Conservation (phyloP, 2,329 filamentous ascomycete species). For the Atkinsonella texensis region DNA sequence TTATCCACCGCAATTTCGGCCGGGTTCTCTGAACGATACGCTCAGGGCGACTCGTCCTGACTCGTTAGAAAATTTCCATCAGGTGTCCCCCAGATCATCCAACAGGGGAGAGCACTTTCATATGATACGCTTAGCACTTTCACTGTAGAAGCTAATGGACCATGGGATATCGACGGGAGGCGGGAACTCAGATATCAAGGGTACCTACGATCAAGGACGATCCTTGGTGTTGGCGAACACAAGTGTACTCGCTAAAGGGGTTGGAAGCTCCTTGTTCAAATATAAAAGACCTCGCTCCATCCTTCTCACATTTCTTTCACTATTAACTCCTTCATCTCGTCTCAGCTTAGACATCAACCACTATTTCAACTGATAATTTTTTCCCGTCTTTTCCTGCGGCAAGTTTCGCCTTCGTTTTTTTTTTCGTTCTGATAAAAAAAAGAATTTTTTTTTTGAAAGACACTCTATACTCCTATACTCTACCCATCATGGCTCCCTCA, state of each 20-base stretch:
- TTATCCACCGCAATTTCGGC: conserved; percentile 13
- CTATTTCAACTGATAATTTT: too few relatives aligned
- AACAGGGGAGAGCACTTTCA: not conserved
- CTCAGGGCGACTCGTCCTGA: not conserved
- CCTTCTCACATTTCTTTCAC: not conserved
- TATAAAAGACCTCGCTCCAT: conserved; percentile 3
- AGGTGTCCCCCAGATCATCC: not conserved
- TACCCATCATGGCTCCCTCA: conserved; percentile 22
- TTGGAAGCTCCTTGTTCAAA: not conserved
- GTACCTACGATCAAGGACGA: not conserved
- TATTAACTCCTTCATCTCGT: not conserved
- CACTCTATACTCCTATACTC: not conserved
- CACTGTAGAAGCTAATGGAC: not conserved
- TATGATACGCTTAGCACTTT: not conserved
- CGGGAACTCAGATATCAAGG: not conserved
- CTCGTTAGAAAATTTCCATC: not conserved
- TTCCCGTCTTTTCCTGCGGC: not conserved
- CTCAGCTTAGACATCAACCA: not conserved
- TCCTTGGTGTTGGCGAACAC: not conserved
- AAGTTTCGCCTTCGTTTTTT: not conserved
- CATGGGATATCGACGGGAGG: not conserved
- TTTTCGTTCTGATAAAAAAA: not conserved
- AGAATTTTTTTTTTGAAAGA: not conserved
- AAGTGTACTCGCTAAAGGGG: not conserved
- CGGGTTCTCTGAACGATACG: not conserved